Base-by-base conservation (phyloP, 805 yeast genomes). In the Clavispora asparagi region DNA sequence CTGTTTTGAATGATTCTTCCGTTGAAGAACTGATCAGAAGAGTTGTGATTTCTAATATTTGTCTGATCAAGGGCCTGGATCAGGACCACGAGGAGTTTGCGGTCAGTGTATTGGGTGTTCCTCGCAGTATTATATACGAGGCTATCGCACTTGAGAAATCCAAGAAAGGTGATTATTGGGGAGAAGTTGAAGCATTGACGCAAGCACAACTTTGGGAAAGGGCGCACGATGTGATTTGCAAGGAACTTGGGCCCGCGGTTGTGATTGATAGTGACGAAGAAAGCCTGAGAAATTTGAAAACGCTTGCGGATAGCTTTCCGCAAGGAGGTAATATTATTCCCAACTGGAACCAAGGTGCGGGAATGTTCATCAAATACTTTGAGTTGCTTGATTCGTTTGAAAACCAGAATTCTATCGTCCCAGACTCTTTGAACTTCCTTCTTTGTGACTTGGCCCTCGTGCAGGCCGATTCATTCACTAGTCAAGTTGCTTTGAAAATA, bases 191-290 rank as follows among this genome's bases (percentile, higher is more conserved):
- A 40, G 78, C 83, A 27, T 74, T 85, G 40, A 64, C 88, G 1
- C 73, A 70, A 11, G 96, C 96, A 0, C 71, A 68, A 10, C 61
- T 76, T 42, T 78, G 78, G 68, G 70, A 64, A 0, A 81, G 78
- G 35, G 96, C 96, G 0, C 94, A 87, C 56, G 59, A 65, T 2
- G 65, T 79, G 1, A 64, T 87, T 4, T 55, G 82, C 8, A 58
- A 67, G 1, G 61, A 71, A 3, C 84, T 89, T 28, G 98, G 92
- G 0, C 98, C 98, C 8, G 61, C 64, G 12, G 77, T 83, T 3
- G 78, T 91, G 1, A 76, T 83, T 13, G 70, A 77, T n/a, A 74
- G 77, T 46, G 65, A 61, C 12, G 6, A 51, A 39, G 31, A 40
- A 1, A 67, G 71, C 17, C 74, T 68, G 3, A 53, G 61, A 36